Evolutionary conservation across 768 basidiomycete species (phyloP).

Genomic region (Clavulina sp.): DNA sequence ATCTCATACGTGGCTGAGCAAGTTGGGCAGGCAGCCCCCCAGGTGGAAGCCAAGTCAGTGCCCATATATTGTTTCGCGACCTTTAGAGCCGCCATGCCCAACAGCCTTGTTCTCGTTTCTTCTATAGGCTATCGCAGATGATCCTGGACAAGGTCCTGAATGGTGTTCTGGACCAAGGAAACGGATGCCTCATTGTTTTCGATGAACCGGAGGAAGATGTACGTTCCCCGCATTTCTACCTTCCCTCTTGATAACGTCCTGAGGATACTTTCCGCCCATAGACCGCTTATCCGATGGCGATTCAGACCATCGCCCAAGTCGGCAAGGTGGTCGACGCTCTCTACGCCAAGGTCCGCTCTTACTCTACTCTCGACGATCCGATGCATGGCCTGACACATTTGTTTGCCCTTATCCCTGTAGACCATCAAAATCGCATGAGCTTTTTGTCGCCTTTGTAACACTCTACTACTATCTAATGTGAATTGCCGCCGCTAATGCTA

Average conservation of each 20-base stretch:
- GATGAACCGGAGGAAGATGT: conserved; percentile 77
- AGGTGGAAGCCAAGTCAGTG: conserved; percentile 78
- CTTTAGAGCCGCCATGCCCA: not conserved
- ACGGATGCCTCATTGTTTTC: conserved; percentile 82
- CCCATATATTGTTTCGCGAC: not conserved
- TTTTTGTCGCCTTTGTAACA: too few relatives aligned
- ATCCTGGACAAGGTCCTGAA: conserved; percentile 89
- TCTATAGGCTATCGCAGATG: conserved; percentile 79
- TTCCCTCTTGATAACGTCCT: not conserved
- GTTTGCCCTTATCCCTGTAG: not conserved
- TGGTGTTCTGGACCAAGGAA: conserved; percentile 92
- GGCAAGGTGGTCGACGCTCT: conserved; percentile 87
- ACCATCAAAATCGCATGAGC: conserved; percentile 5
- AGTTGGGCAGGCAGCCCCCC: conserved; percentile 74
- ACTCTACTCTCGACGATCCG: too few relatives aligned
- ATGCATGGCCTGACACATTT: too few relatives aligned
- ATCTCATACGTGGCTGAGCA: conserved; percentile 71
- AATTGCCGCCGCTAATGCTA: too few relatives aligned
- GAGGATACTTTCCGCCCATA: conserved; percentile 17
- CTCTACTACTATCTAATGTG: too few relatives aligned
- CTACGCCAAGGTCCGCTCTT: conserved; percentile 51
- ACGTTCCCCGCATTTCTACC: conserved; percentile 16
- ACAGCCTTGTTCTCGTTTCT: not conserved
- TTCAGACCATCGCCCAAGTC: conserved; percentile 78
- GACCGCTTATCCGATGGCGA: conserved; percentile 78